A percentile compares a stretch with the other conserved stretches of the same genome.
Conservation (phyloP, 2,329 filamentous ascomycete species). For the Colletotrichum melonis region DNA sequence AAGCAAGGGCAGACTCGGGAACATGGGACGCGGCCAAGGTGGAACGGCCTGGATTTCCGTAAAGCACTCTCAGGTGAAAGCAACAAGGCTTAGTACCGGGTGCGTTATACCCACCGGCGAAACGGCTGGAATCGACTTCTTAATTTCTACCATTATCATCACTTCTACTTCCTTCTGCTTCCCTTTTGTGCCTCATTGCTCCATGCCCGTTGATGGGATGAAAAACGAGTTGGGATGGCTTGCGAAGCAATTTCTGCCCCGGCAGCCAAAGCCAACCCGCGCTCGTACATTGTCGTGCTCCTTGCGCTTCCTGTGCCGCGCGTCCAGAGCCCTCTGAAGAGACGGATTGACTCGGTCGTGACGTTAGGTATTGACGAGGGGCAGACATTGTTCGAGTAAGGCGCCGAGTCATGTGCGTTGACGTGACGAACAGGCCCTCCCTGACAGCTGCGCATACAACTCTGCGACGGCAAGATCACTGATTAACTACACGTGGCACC, state of each 20-base stretch:
- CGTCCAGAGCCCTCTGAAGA: not conserved
- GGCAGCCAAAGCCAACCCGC: not conserved
- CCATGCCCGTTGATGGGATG: not conserved
- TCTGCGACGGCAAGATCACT: not conserved
- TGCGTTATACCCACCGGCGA: slow-evolving; percentile 1
- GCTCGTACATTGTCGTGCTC: not conserved
- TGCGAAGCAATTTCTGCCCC: not conserved
- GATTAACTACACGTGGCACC: slow-evolving; percentile 22
- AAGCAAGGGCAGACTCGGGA: not conserved
- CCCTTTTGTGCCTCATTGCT: not conserved
- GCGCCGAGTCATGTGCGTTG: slow-evolving; percentile 12
- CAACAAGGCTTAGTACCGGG: not conserved
- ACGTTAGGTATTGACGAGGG: not conserved
- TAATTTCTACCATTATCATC: not conserved
- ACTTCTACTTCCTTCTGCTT: not conserved
- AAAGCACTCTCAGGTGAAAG: not conserved
- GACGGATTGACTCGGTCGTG: not conserved
- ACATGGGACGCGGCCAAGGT: not conserved
- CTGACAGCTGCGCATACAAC: not conserved
- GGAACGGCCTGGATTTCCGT: not conserved
- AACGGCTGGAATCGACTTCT: slow-evolving; percentile 2
- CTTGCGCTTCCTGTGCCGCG: not conserved
- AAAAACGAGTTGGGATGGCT: not conserved
- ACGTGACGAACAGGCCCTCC: not conserved
- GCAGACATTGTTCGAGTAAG: not conserved